Evolutionary conservation across 2,329 filamentous ascomycete species (phyloP).

Genomic region (Epichloe sp.): DNA sequence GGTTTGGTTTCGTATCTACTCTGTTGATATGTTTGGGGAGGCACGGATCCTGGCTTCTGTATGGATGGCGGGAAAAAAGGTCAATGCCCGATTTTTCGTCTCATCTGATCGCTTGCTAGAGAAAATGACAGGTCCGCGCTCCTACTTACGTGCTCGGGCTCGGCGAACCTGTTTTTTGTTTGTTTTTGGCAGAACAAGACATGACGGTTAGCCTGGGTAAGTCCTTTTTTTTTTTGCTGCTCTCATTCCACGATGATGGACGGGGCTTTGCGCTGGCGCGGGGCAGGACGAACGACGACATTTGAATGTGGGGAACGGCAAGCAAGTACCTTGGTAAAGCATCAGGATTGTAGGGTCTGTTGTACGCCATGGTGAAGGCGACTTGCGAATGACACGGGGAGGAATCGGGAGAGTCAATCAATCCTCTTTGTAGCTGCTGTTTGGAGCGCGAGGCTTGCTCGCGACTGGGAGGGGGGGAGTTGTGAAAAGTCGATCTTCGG

Average conservation of each 20-base stretch:
- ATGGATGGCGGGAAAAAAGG: neutral
- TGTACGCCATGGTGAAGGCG: slow-evolving; percentile 67
- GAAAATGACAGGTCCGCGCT: slow-evolving; percentile 3
- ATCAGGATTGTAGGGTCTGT: slow-evolving; percentile 84
- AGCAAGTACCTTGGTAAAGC: slow-evolving; percentile 71
- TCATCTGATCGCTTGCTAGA: neutral
- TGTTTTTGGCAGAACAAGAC: neutral
- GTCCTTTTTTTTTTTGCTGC: neutral
- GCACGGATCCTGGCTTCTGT: slow-evolving; percentile 24
- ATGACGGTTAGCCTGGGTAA: neutral
- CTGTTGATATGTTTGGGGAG: slow-evolving; percentile 10
- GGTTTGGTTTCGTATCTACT: slow-evolving; percentile 37
- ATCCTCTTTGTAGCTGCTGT: too few relatives aligned
- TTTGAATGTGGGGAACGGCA: neutral
- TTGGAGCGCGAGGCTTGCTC: too few relatives aligned
- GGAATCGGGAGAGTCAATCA: too few relatives aligned
- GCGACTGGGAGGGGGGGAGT: too few relatives aligned
- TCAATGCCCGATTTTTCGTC: neutral
- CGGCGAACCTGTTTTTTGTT: slow-evolving; percentile 45
- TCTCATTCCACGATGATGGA: neutral
- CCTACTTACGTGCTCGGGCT: slow-evolving; percentile 52
- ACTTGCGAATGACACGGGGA: neutral
- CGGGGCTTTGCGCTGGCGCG: neutral
- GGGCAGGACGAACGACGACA: slow-evolving; percentile 5
- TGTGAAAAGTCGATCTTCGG: too few relatives aligned